A percentile compares a stretch with the other conserved stretches of the same genome.
phyloP scores from a whole-genome alignment of 352 stramenopile genomes.

The Phytophthora foliorum region DNA sequence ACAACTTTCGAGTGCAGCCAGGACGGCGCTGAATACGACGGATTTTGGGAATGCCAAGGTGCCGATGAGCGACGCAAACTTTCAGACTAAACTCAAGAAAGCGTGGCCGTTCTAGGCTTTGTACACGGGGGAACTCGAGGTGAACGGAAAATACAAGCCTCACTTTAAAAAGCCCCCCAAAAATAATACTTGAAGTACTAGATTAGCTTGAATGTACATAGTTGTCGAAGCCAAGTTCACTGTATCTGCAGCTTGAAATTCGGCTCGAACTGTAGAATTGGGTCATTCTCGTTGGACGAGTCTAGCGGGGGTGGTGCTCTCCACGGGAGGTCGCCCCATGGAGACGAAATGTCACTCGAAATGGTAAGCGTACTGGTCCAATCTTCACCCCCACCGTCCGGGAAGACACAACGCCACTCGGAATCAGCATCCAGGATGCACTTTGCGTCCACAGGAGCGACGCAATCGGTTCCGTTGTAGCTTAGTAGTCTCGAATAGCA shows the following conservation, averaged over 20 bases:
- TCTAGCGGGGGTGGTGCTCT: slow-evolving; percentile 30
- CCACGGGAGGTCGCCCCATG: slow-evolving; percentile 34
- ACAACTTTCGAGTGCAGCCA: slow-evolving; percentile 18
- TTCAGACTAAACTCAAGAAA: slow-evolving; percentile 16
- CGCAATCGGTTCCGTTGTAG: slow-evolving; percentile 49
- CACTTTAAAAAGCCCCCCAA: too few relatives aligned
- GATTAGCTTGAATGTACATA: too few relatives aligned
- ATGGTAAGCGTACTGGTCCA: slow-evolving; percentile 18
- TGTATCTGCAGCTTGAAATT: background rate
- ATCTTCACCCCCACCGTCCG: slow-evolving; percentile 1
- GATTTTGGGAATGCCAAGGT: slow-evolving; percentile 24
- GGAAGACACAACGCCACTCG: slow-evolving; percentile 45
- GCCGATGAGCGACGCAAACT: slow-evolving; percentile 18
- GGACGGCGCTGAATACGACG: slow-evolving; percentile 14
- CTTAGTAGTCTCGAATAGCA: slow-evolving; percentile 50
- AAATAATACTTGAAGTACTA: too few relatives aligned
- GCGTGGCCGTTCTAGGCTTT: slow-evolving; percentile 22
- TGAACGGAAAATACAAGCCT: background rate
- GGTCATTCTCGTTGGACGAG: background rate
- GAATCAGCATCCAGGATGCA: slow-evolving; percentile 37
- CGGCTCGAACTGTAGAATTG: background rate
- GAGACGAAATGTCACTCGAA: slow-evolving; percentile 17
- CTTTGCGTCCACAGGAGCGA: slow-evolving; percentile 39
- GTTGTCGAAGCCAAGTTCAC: background rate
- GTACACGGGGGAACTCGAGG: too few relatives aligned